Evolutionary conservation across 768 basidiomycete species (phyloP), one percentile per base, ranked within the genome.

Genomic region (Leucocoprinus leucothites): DNA sequence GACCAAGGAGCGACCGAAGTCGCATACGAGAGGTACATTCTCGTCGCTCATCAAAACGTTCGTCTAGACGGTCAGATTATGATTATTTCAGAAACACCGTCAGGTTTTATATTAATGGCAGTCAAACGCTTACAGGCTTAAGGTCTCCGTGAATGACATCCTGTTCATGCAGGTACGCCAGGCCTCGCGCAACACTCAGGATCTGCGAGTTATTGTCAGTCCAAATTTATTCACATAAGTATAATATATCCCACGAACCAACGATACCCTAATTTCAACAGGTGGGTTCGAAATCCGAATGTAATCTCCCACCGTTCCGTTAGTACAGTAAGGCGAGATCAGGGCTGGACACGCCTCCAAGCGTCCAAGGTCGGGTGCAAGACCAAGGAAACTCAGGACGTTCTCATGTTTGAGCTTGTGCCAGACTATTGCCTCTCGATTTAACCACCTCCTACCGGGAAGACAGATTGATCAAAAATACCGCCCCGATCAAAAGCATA

Each of bases 111-210:
- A 13, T 34, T n/a, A 5, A 19, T 21, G 40, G 16, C 35, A 16
- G 14, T 45, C 9, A 44, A 43, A 9, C 21, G 26, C 25, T 18
- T 11, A 61, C 59, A 19, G 41, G 43, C 57, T 64, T 60, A 9
- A 64, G 24, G 21, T 62, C 61, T 6, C 61, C 61, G 38, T 62
- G 61, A 16, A 62, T n/a, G 8, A 63, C 46, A 22, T 51, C 44
- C 2, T 47, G 24, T 4, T 42, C 25, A 38, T 64, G 60, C 26
- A 64, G 59, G 51, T 63, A 64, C 24, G 59, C 18, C 13, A 62
- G 36, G 9, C 59, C 63, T 6, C 48, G 46, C 2, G 56, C 56
- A 4, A 62, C 38, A 6, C 51, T 62, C 13, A 44, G 18, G 9
- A 62, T 43, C 63, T 64, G 28, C 18, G 5, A 4, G 1, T 43